A percentile compares a stretch with the other conserved stretches of the same genome.
phyloP scores from a whole-genome alignment of 2,329 filamentous ascomycete species.

The Coleophoma crateriformis region DNA sequence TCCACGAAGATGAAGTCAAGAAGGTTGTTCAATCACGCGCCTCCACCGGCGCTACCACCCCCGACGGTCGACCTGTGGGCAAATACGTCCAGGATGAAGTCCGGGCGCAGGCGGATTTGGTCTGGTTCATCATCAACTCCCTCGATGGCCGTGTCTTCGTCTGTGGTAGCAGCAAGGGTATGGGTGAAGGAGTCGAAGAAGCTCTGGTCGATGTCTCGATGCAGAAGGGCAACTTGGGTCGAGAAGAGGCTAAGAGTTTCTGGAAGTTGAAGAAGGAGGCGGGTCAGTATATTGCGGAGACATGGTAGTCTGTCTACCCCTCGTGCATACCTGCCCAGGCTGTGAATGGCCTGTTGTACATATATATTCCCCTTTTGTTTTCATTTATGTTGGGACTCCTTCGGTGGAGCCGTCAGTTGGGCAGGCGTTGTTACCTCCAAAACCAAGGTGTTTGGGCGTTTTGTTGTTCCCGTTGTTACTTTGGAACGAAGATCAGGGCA shows the following conservation, averaged over 20 bases:
- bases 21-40: constrained; percentile 71
- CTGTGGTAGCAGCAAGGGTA: constrained; percentile 89
- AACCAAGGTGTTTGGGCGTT: too few relatives aligned
- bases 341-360: too few relatives aligned
- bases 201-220: constrained; percentile 88
- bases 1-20: constrained; percentile 83
- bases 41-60: constrained; percentile 31
- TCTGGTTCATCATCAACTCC: constrained; percentile 96
- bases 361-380: too few relatives aligned
- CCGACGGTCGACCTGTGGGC: constrained; percentile 45
- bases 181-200: constrained; percentile 93
- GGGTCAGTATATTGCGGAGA: constrained; percentile 91
- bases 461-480: too few relatives aligned
- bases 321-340: too few relatives aligned
- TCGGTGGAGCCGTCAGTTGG: too few relatives aligned
- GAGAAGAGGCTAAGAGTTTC: constrained; percentile 77
- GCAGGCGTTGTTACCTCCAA: too few relatives aligned
- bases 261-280: constrained; percentile 89
- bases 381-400: too few relatives aligned
- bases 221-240: constrained; percentile 81
- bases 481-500: too few relatives aligned
- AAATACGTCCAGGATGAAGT: constrained; percentile 98
- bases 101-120: constrained; percentile 82
- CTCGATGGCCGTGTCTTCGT: constrained; percentile 96
- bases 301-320: constrained; percentile 39